A percentile compares a stretch with the other conserved stretches of the same genome.
Conservation (phyloP, 371 early-diverging fungal genomes). For the Syncephalastrum monosporum region DNA sequence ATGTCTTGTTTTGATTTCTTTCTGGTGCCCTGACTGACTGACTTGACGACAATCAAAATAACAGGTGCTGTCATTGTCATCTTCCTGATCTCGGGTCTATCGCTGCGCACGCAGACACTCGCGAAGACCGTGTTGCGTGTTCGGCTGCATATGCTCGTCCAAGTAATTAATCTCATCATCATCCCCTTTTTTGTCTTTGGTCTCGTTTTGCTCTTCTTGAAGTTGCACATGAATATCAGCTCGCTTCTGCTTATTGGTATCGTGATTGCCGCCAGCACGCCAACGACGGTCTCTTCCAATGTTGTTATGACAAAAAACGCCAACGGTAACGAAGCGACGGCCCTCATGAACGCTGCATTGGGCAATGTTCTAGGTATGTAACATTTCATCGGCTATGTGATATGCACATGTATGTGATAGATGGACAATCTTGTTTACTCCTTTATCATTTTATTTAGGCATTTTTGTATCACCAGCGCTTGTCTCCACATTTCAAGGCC, state of each 20-base stretch:
- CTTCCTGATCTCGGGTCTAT: conserved; percentile 73
- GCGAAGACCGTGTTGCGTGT: conserved; percentile 58
- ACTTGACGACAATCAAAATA: not conserved
- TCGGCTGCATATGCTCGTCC: conserved; percentile 64
- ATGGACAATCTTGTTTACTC: not conserved
- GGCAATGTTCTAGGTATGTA: conserved; percentile 59
- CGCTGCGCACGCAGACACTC: conserved; percentile 64
- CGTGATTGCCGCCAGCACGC: conserved; percentile 67
- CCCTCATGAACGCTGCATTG: conserved; percentile 69
- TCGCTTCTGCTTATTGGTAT: conserved; percentile 63
- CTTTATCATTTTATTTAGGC: conserved; percentile 24
- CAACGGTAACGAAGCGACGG: conserved; percentile 68
- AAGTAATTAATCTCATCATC: conserved; percentile 58
- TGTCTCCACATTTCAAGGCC: conserved; percentile 38
- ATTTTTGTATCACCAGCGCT: conserved; percentile 73
- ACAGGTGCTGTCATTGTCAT: conserved; percentile 61
- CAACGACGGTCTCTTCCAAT: conserved; percentile 79
- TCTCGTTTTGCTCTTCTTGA: conserved; percentile 51
- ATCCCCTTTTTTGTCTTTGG: conserved; percentile 70
- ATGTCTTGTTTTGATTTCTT: not conserved
- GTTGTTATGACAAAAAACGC: conserved; percentile 80
- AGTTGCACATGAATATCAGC: conserved; percentile 46
- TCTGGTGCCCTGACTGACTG: not conserved
- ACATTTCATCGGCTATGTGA: not conserved
- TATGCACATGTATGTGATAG: not conserved